Base-by-base conservation (phyloP, 2,329 filamentous ascomycete species). In the Ampelomyces quisqualis region DNA sequence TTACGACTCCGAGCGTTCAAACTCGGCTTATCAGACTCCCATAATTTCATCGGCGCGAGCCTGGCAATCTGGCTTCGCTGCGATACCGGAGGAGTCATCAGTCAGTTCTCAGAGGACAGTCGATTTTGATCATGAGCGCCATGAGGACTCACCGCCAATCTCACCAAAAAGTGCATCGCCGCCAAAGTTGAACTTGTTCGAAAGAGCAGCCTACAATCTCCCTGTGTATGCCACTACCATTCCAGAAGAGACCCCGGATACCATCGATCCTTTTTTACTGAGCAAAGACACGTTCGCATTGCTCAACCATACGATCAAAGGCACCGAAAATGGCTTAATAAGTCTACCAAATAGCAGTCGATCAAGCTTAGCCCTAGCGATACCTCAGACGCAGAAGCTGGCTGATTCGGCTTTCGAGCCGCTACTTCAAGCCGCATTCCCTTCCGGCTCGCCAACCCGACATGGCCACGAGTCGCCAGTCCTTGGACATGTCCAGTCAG, bases 81-180 rank as follows among this genome's bases (percentile, higher is more conserved):
- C 55, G 1, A 60, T 60, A 8, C 46, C 49, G 7, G 57, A 63
- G 34, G 58, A 62, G 27, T 51, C 55, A 2, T 58, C 53, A 1
- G 38, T 53, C 1, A 45, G 40, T 9, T 53, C 53, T 11, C 40
- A 48, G 18, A 43, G 22, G 19, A 51, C 45, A 2, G n/a, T 39
- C 1, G 45, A 51, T 23, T 44, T 43, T 8, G 44, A 51, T 15
- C 33, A 15, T 15, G 23, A 31, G 14, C 38, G 31, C n/a, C 46
- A 52, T n/a, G 33, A 49, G 7, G 58, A 57, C 15, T 68, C 67
- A 9, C 68, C 68, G 1, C 63, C 68, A 5, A 65, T 64, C 38
- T 71, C 69, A 6, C 70, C 69, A 1, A 70, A 70, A 43, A 65
- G 62, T 1, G 42, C 59, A 8, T 58, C 49, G 9, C 45, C 55